Evolutionary conservation across 1,284 basidiomycete genomes (phyloP).

Genomic region (Fomitopsis schrenkii): DNA sequence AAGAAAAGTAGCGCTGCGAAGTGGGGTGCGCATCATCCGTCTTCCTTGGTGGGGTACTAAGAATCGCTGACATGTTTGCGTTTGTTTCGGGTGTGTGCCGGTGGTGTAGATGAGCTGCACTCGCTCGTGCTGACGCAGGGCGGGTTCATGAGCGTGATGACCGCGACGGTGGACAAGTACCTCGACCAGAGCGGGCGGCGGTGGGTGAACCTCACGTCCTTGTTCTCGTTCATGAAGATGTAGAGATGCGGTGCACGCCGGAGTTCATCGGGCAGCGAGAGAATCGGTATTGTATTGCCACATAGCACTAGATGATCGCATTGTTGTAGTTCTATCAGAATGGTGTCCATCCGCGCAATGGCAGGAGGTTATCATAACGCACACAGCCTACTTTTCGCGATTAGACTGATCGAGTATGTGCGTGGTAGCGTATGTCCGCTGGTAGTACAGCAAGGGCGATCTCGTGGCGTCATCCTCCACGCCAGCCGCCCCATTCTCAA

Average conservation of each 20-base stretch:
- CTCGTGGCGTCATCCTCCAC: constrained; percentile 18
- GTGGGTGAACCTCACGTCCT: constrained; percentile 74
- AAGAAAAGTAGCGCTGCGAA: constrained; percentile 45
- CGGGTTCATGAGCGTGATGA: constrained; percentile 48
- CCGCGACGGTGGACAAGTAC: constrained; percentile 67
- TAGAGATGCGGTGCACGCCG: constrained; percentile 12
- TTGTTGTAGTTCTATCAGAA: constrained; percentile 1
- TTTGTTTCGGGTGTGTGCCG: background rate
- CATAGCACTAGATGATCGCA: constrained; percentile 3
- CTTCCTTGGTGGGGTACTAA: background rate
- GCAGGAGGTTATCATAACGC: background rate
- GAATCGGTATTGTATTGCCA: background rate
- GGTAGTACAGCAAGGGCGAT: constrained; percentile 45
- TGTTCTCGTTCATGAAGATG: constrained; percentile 80
- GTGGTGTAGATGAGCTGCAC: constrained; percentile 48
- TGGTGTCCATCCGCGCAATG: background rate
- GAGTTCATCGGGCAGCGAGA: too few species aligned
- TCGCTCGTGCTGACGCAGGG: constrained; percentile 49
- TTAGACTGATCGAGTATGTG: constrained; percentile 13
- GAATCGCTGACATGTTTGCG: background rate
- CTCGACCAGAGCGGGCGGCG: constrained; percentile 80
- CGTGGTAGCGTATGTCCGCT: constrained; percentile 39
- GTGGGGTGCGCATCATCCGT: constrained; percentile 37
- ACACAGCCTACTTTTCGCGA: background rate
- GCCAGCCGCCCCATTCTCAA: constrained; percentile 3